Evolutionary conservation across 495 filamentous ascomycete genomes (phyloP).

Genomic region (Hypoxylon fuscum): DNA sequence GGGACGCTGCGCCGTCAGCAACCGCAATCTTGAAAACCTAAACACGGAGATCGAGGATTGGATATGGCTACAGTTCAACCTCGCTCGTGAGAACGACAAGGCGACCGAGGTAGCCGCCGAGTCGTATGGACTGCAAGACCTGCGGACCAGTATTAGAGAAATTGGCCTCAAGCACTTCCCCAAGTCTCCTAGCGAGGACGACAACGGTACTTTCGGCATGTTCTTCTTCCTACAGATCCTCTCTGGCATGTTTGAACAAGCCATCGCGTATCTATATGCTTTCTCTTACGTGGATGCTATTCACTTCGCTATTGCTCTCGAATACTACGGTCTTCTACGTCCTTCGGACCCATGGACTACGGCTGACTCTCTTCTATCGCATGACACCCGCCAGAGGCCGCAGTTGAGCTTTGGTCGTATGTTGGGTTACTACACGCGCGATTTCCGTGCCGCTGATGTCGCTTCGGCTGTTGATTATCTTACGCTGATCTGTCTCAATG

Average conservation of each 20-base stretch:
- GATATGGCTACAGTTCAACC: slow-evolving; percentile 95
- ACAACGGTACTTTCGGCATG: slow-evolving; percentile 80
- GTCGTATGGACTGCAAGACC: slow-evolving; percentile 85
- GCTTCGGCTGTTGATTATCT: slow-evolving; percentile 94
- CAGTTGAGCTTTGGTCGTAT: slow-evolving; percentile 95
- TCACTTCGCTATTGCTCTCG: slow-evolving; percentile 90
- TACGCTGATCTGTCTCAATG: slow-evolving; percentile 88
- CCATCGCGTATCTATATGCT: slow-evolving; percentile 86
- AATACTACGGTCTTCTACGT: slow-evolving; percentile 90
- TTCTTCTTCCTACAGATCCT: slow-evolving; percentile 93
- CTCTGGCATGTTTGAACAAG: slow-evolving; percentile 94
- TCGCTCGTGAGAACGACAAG: slow-evolving; percentile 87
- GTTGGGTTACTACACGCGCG: slow-evolving; percentile 92
- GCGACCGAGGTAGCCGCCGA: slow-evolving; percentile 86
- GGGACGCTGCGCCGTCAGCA: slow-evolving; percentile 87
- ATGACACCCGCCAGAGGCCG: slow-evolving; percentile 74
- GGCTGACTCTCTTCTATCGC: slow-evolving; percentile 76
- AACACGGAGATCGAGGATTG: slow-evolving; percentile 88
- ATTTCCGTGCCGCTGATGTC: slow-evolving; percentile 89
- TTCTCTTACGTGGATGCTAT: slow-evolving; percentile 91
- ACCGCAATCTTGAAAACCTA: slow-evolving; percentile 81
- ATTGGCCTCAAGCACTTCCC: slow-evolving; percentile 90
- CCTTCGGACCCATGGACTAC: slow-evolving; percentile 76
- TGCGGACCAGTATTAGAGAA: slow-evolving; percentile 83
- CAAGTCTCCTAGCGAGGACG: slow-evolving; percentile 70